Base-by-base conservation (phyloP, 2,329 filamentous ascomycete species). In the Metarhizium guizhouense region DNA sequence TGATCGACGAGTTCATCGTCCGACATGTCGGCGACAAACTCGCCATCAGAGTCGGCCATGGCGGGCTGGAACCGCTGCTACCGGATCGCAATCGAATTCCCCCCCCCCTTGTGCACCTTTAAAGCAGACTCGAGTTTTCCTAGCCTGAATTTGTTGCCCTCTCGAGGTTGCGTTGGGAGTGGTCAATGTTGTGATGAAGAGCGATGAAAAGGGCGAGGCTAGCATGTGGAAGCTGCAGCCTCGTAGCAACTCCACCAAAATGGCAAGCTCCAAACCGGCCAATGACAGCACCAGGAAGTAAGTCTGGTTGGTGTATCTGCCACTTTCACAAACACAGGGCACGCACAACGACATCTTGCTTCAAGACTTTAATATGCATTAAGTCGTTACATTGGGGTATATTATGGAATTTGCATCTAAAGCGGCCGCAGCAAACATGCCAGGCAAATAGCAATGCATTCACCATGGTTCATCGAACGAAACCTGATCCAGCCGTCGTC, bases 1-100 rank as follows among this genome's bases (percentile, higher is more conserved):
- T 78, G 74, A 62, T 76, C 74, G 59, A 76, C 73, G 58, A 84
- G 76, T 60, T 86, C 85, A 64, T 87, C 85, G 62, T 86, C 84
- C 29, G 84, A 86, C 67, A 77, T 75, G 63, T 81, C 80, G 61
- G 69, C 80, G 58, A 86, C 78, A 67, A 83, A 88, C 61, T 88
- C 85, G 69, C 82, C 86, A 66, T 89, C 86, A 18, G 85, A 88
- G 71, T 88, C 85, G 55, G 84, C 83, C 86, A 89, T 89, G 60
- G 58, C 59, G 57, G 51, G 43, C 42, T 32, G 34, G n/a, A 34
- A 30, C 29, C 10, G 25, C 10, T 30, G 7, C 20, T 48, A 4
- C 14, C 29, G 29, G 30, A 30, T 25, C 34, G 52, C 16, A 47
- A 51, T 47, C 5, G 38, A n/a, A 6, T 45, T 53, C 36, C 3